Evolutionary conservation across 2,329 filamentous ascomycete genomes (phyloP), one percentile per base, ranked within the genome.

Genomic region (Penicillium rolfsii): DNA sequence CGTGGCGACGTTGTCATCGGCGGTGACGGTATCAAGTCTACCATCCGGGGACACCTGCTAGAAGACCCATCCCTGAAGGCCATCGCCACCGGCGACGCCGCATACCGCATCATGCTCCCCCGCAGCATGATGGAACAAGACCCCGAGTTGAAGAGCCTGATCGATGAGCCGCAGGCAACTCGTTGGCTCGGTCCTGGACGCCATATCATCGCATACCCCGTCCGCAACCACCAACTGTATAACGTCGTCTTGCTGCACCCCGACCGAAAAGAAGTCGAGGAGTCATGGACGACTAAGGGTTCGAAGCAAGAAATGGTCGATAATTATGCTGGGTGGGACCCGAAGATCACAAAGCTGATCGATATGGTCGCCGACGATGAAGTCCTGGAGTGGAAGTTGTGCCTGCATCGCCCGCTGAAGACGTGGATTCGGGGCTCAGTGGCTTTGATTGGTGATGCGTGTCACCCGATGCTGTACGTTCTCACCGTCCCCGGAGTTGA

Each of bases 141-240:
- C 67, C 83, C 89, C 0, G 88, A 91, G 64, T 80, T 92, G 52
- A 79, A 89, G 56, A 82, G 78, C n/a, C 82, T 93, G 9, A 81
- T 93, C 24, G 85, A 91, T 66, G 81, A 83, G 46, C 85, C 91
- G 69, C 81, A 83, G 52, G 89, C 89, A 2, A 88, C 87, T 41
- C 84, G 91, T 53, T 93, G 90, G 90, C 89, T 93, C 55, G 90
- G 90, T 35, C 87, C 87, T 71, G 85, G 85, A 67, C 83, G 89
- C 1, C 91, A 93, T 75, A 89, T 92, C 73, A 91, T 93, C 67
- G 89, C 89, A 0, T 94, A 93, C 73, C 87, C 90, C 0, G 87
- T 94, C 46, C 83, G 85, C 63, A 84, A 82, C 70, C 86, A 91
- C 69, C 82, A 81, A 38, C 83, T 88, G 67, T 89, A 88, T 77